Evolutionary conservation across 2,329 filamentous ascomycete species (phyloP), one percentile per base, ranked within the genome.

Genomic region (Teratosphaeria nubilosa): DNA sequence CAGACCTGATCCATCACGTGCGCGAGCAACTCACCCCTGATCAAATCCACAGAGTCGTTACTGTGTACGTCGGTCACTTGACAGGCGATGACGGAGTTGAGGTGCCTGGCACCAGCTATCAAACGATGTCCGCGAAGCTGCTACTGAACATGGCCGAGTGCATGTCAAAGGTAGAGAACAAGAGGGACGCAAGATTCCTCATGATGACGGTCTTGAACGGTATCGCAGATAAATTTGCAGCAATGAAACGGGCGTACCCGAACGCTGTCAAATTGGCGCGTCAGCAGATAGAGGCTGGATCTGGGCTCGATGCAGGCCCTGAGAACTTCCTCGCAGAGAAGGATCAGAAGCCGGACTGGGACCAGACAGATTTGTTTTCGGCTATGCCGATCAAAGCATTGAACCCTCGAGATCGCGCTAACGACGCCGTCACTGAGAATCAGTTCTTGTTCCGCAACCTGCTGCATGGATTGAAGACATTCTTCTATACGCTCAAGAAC

Each of bases 101-200:
- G 45, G 65, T 71, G 6, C 95, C 94, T 0, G 95, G 95, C 9
- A 97, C 95, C 0, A 99, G 92, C 73, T 99, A 99, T 70, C 95
- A 99, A 73, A 99, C 94, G 0, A 99, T 99, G 94, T 97, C 94
- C 67, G 95, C 94, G 0, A 99, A 97, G 73, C 79, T 99, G 2
- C 78, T 99, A 0, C 79, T 99, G 13, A 99, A 99, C 72, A 95
- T 99, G 90, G 94, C 92, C 0, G 95, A 99, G 68, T 95, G 90
- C 71, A 99, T 99, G 69, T 90, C 91, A 1, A 95, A 92, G 72
- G 82, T 99, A 66, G 87, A 88, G 22, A 90, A 96, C 70, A 99
- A 97, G 76, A 85, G 87, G 51, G 92, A 99, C 72, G 94, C 94
- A 25, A 86, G 95, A 5, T 91, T 97, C 72, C 96, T 96, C 71